Evolutionary conservation across 202 grass and related monocot genomes (phyloP).

Genomic region (Eragrostis tef): DNA sequence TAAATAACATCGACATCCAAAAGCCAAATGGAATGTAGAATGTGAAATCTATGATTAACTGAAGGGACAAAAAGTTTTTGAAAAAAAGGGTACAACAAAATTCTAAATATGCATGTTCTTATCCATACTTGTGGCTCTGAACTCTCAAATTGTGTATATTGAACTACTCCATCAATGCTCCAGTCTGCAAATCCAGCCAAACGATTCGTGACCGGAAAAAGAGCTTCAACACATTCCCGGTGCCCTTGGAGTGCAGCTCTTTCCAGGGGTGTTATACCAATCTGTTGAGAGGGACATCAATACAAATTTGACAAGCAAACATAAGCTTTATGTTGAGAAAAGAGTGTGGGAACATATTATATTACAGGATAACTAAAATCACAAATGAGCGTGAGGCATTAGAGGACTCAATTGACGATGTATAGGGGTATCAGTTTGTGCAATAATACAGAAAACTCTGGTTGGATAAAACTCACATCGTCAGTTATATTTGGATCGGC

Average conservation of each 20-base stretch:
- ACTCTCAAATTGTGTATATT: background rate
- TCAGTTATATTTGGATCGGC: conserved; percentile 36
- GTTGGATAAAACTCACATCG: conserved; percentile 38
- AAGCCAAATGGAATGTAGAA: conserved; percentile 1
- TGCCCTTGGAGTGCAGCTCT: conserved; percentile 27
- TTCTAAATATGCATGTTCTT: background rate
- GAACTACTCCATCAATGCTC: conserved; percentile 37
- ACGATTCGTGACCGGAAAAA: conserved; percentile 1
- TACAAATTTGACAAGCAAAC: background rate
- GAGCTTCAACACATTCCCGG: conserved; percentile 18
- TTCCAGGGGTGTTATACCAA: conserved; percentile 6
- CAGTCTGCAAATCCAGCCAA: conserved; percentile 30
- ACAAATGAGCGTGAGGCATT: background rate
- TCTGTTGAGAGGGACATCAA: conserved; percentile 25
- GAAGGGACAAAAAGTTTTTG: background rate
- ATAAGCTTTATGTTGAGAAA: conserved; percentile 17
- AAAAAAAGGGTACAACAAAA: background rate
- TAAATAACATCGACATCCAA: conserved; percentile 7
- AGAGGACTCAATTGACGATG: background rate
- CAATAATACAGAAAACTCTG: background rate
- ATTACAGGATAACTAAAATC: background rate
- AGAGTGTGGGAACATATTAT: background rate
- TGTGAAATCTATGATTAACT: background rate
- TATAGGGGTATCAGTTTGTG: background rate
- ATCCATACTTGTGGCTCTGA: background rate